These are phyloP conservation scores for Aspergillus japonicus DNA, from an alignment of 2,329 filamentous ascomycete species.

Conservation along the genomic window DNA sequence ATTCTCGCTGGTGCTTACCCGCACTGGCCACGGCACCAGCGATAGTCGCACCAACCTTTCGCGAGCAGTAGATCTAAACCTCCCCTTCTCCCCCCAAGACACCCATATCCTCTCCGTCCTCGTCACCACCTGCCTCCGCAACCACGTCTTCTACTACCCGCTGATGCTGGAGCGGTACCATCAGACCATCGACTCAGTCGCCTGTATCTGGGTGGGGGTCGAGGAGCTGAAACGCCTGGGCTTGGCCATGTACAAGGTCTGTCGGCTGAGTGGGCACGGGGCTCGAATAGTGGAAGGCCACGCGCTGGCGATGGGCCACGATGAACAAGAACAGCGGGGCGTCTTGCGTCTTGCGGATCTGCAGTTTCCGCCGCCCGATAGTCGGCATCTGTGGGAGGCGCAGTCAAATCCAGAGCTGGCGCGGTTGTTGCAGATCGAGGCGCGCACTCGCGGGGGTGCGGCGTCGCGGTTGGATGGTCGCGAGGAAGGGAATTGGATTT, in stretches of 20 bases:
- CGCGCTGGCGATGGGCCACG: not conserved
- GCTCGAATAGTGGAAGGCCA: too few relatives aligned
- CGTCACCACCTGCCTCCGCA: slow-evolving; percentile 18
- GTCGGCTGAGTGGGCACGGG: not conserved
- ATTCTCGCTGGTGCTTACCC: slow-evolving; percentile 19
- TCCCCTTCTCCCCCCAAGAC: slow-evolving; percentile 9
- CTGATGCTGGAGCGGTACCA: slow-evolving; percentile 21
- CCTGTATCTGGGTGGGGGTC: slow-evolving; percentile 23
- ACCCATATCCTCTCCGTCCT: slow-evolving; percentile 21
- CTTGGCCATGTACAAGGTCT: slow-evolving; percentile 24
- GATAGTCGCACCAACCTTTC: not conserved
- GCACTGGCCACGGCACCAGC: too few relatives aligned
- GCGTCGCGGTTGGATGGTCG: not conserved
- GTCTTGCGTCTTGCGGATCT: slow-evolving; percentile 18
- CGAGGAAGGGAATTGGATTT: slow-evolving; percentile 7
- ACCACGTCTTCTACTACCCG: slow-evolving; percentile 26
- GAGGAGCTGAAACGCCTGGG: slow-evolving; percentile 28
- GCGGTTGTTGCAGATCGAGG: not conserved
- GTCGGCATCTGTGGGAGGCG: slow-evolving; percentile 11
- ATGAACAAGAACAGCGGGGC: not conserved
- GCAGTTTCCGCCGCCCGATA: slow-evolving; percentile 18
- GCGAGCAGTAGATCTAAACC: not conserved
- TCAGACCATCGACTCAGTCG: slow-evolving; percentile 10
- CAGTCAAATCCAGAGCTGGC: slow-evolving; percentile 9
- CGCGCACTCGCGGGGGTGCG: not conserved